A percentile compares a stretch with the other conserved stretches of the same genome.
phyloP scores from a whole-genome alignment of 1,284 basidiomycete genomes.

The Trichosporon sp. region DNA sequence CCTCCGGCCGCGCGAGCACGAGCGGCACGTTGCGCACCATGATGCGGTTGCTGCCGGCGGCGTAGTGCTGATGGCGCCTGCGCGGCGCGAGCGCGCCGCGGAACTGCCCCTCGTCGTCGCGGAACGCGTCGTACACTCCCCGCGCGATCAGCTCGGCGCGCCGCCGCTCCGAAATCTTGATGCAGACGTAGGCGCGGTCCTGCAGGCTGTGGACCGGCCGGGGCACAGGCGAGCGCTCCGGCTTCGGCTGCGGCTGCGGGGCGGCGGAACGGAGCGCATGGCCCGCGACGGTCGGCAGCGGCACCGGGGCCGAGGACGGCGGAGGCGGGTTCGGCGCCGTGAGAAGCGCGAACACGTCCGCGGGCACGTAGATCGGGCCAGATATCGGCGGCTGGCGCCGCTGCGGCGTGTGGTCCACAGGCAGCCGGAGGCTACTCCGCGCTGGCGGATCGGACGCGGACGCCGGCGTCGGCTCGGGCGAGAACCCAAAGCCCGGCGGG shows the following conservation, averaged over 20 bases:
- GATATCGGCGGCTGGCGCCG: not conserved
- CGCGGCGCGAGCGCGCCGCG: not conserved
- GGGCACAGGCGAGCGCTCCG: not conserved
- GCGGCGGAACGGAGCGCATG: not conserved
- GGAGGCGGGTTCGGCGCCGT: not conserved
- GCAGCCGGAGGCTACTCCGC: not conserved
- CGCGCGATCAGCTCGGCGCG: conserved; percentile 13
- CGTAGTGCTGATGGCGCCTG: not conserved
- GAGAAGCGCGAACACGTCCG: not conserved
- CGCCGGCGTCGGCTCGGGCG: not conserved
- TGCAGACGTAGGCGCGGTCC: conserved; percentile 6
- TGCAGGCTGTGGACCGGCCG: not conserved
- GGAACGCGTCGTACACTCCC: conserved; percentile 14
- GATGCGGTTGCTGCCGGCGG: not conserved
- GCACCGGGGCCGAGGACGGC: not conserved
- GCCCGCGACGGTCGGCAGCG: not conserved
- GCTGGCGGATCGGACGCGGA: not conserved
- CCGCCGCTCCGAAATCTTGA: conserved; percentile 7
- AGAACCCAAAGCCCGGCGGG: not conserved
- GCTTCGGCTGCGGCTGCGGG: not conserved
- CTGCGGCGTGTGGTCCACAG: not conserved
- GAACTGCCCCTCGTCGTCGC: conserved; percentile 6
- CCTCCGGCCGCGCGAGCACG: conserved; percentile 28
- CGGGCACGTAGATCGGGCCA: not conserved
- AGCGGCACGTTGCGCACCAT: not conserved